Evolutionary conservation across 257 asterid genomes (phyloP).

Genomic region (Lycium barbarum): DNA sequence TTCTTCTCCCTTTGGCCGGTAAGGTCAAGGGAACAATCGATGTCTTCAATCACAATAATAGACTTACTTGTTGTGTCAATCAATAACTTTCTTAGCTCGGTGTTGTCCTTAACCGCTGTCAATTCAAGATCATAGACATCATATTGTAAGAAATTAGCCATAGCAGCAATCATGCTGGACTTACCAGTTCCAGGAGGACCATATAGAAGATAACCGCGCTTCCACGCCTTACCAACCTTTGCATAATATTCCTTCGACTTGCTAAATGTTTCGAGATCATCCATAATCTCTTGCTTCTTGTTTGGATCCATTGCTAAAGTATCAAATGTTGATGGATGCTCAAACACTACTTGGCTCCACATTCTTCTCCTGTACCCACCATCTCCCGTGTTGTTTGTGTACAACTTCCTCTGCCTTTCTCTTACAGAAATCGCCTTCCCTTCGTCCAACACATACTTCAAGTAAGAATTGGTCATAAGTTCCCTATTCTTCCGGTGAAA

Average conservation of each 20-base stretch:
- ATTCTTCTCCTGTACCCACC: neutral
- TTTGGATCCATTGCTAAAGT: constrained; percentile 17
- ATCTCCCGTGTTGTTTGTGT: too few species aligned
- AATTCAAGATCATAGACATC: constrained; percentile 16
- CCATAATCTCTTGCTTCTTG: constrained; percentile 9
- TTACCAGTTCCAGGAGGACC: constrained; percentile 3
- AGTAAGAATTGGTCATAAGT: too few species aligned
- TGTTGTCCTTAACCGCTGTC: neutral
- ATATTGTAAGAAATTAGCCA: constrained; percentile 1
- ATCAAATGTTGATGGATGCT: neutral
- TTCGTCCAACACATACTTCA: too few species aligned
- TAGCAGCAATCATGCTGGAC: constrained; percentile 7
- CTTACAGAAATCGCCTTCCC: too few species aligned
- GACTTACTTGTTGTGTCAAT: neutral
- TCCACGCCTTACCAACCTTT: constrained; percentile 1
- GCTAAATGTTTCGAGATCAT: neutral
- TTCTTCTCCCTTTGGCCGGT: neutral
- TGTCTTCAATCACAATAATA: constrained; percentile 1
- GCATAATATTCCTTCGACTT: neutral
- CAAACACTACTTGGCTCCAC: constrained; percentile 17
- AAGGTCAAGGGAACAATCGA: neutral
- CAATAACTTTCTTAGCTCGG: too few species aligned
- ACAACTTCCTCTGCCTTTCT: too few species aligned
- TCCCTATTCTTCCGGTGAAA: too few species aligned
- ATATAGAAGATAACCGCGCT: constrained; percentile 5